Conservation (phyloP, 805 yeast species). For the Kockiozyma suomiensis region DNA sequence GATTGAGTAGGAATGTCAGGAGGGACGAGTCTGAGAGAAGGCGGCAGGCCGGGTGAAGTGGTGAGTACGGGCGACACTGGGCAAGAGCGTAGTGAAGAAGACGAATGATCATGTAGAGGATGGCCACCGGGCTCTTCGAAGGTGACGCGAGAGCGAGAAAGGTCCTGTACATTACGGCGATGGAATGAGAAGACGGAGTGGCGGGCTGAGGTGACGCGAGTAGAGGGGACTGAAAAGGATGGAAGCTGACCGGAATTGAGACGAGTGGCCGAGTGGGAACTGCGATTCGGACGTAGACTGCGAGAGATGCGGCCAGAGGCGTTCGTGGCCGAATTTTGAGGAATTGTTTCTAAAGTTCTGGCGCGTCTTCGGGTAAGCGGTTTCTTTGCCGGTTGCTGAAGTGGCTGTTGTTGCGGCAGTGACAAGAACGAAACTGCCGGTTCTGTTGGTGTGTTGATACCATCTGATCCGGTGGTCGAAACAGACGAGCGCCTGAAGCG, state of each 20-base stretch:
- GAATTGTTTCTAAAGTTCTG: constrained; percentile 32
- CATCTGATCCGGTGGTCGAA: constrained; percentile 24
- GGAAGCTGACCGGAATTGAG: neutral
- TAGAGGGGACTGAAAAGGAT: neutral
- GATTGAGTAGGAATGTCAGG: neutral
- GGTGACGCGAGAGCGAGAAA: constrained; percentile 31
- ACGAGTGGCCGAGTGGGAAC: neutral
- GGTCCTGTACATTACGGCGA: constrained; percentile 25
- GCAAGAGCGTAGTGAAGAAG: constrained; percentile 16
- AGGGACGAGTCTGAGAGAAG: neutral
- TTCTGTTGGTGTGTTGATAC: constrained; percentile 11
- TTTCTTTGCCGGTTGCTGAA: neutral
- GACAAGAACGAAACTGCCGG: neutral
- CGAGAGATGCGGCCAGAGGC: neutral
- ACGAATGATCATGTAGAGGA: constrained; percentile 27
- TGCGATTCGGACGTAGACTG: neutral
- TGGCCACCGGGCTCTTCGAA: constrained; percentile 32
- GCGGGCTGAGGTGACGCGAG: neutral
- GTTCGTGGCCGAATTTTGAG: constrained; percentile 23
- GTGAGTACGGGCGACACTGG: constrained; percentile 14
- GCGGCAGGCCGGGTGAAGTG: neutral
- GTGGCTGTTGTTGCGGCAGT: neutral
- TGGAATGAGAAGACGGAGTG: constrained; percentile 14
- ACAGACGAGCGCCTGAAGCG: constrained; percentile 28
- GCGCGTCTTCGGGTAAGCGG: constrained; percentile 28